Evolutionary conservation across 1,284 basidiomycete genomes (phyloP).

Genomic region (Ustilago tritici): DNA sequence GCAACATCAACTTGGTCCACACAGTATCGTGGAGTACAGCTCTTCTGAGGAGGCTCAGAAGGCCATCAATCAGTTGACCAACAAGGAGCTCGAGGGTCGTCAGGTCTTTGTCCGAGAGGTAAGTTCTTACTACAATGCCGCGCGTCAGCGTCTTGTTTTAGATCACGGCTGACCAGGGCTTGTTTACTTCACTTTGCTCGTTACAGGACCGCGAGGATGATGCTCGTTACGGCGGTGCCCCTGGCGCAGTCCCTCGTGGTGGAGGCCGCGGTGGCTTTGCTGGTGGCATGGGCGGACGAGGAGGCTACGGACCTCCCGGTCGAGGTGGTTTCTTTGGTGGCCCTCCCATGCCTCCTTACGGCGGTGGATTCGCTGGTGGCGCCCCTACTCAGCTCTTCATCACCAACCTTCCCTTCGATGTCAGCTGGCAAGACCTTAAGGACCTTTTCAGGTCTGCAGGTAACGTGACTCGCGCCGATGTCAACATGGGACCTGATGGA

Average conservation of each 20-base stretch:
- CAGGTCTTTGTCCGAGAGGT: slow-evolving; percentile 97
- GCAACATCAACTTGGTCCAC: neutral
- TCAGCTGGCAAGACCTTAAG: slow-evolving; percentile 98
- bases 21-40: slow-evolving; percentile 64
- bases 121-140: slow-evolving; percentile 34
- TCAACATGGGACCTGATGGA: slow-evolving; percentile 90
- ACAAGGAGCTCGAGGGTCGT: slow-evolving; percentile 86
- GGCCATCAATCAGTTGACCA: slow-evolving; percentile 70
- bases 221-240: slow-evolving; percentile 90
- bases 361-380: slow-evolving; percentile 41
- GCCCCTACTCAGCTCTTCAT: slow-evolving; percentile 81
- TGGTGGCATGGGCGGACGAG: slow-evolving; percentile 35
- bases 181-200: neutral
- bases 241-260: slow-evolving; percentile 70
- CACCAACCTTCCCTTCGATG: slow-evolving; percentile 87
- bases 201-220: slow-evolving; percentile 92
- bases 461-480: slow-evolving; percentile 91
- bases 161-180: slow-evolving; percentile 5
- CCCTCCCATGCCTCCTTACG: slow-evolving; percentile 34
- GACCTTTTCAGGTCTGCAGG: slow-evolving; percentile 95
- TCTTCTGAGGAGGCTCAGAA: slow-evolving; percentile 58
- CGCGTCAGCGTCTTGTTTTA: neutral
- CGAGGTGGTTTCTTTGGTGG: slow-evolving; percentile 55
- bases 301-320: slow-evolving; percentile 47
- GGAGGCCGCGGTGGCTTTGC: slow-evolving; percentile 75